Evolutionary conservation across 768 basidiomycete genomes (phyloP).

Genomic region (Asterophora parasitica): DNA sequence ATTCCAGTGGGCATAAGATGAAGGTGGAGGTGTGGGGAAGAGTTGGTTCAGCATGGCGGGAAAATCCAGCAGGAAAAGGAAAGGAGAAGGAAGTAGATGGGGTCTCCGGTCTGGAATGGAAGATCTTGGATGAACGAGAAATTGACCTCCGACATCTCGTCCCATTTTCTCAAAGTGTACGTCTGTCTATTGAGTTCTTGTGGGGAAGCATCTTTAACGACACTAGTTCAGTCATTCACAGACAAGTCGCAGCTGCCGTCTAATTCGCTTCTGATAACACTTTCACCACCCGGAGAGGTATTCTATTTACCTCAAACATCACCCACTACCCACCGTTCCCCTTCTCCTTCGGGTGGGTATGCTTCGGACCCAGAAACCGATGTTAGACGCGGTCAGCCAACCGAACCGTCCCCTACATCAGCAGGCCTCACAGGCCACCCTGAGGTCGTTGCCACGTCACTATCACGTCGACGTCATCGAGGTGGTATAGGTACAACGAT

Average conservation of each 20-base stretch:
- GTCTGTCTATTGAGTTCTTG: conserved; percentile 18
- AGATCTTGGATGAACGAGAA: conserved; percentile 62
- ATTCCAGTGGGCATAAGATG: conserved; percentile 48
- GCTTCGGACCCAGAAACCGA: conserved; percentile 69
- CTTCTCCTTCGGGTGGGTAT: conserved; percentile 60
- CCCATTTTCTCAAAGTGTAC: conserved; percentile 59
- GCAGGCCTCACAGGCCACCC: conserved; percentile 9
- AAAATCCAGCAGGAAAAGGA: conserved; percentile 39
- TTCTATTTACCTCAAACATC: conserved; percentile 49
- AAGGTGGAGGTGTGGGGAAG: conserved; percentile 60
- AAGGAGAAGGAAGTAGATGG: conserved; percentile 27
- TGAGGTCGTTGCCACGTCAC: conserved; percentile 15
- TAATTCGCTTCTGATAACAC: conserved; percentile 66
- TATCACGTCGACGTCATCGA: conserved; percentile 30
- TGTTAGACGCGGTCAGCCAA: conserved; percentile 36
- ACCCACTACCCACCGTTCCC: conserved; percentile 33
- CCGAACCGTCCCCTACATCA: conserved; percentile 9
- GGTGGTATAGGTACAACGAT: conserved; percentile 18
- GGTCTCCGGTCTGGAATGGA: conserved; percentile 42
- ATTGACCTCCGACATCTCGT: conserved; percentile 54
- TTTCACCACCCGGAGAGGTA: conserved; percentile 56
- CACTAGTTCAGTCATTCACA: conserved; percentile 22
- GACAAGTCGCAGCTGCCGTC: conserved; percentile 49
- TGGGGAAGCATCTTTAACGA: conserved; percentile 12
- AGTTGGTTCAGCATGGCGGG: conserved; percentile 22